Evolutionary conservation across 2,329 filamentous ascomycete species (phyloP).

Genomic region (Exophiala aquamarina): DNA sequence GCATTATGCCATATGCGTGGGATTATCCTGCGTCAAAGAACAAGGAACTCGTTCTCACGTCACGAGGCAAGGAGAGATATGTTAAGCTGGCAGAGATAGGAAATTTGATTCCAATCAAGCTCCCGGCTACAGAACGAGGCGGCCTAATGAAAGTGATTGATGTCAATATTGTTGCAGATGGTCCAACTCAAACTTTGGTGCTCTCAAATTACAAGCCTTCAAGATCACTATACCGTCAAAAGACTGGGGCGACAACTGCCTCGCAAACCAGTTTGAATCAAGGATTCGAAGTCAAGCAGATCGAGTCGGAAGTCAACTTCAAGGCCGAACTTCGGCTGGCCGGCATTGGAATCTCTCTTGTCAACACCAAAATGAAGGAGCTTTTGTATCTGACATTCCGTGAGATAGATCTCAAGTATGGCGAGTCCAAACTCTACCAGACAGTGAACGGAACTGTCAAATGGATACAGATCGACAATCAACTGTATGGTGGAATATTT

Average conservation of each 20-base stretch:
- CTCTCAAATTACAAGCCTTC: conserved; percentile 91
- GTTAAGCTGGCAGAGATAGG: conserved; percentile 96
- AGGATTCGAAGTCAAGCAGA: conserved; percentile 91
- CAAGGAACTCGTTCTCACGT: conserved; percentile 84
- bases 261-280: conserved; percentile 61
- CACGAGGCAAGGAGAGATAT: conserved; percentile 78
- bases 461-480: conserved; percentile 99
- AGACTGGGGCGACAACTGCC: conserved; percentile 47
- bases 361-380: conserved; percentile 90
- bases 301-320: conserved; percentile 85
- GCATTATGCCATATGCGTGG: conserved; percentile 99
- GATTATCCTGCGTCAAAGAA: conserved; percentile 97
- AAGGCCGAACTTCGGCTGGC: conserved; percentile 84
- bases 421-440: conserved; percentile 90
- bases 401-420: conserved; percentile 87
- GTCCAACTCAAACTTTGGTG: conserved; percentile 91
- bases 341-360: conserved; percentile 86
- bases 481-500: conserved; percentile 97
- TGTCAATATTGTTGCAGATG: conserved; percentile 92
- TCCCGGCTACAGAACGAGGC: conserved; percentile 64
- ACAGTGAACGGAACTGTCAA: conserved; percentile 88
- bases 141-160: conserved; percentile 83
- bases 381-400: conserved; percentile 90
- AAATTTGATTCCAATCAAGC: conserved; percentile 91
- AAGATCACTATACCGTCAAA: conserved; percentile 84